Conservation (phyloP, 331 rosid species). For the Arachis monticola region DNA sequence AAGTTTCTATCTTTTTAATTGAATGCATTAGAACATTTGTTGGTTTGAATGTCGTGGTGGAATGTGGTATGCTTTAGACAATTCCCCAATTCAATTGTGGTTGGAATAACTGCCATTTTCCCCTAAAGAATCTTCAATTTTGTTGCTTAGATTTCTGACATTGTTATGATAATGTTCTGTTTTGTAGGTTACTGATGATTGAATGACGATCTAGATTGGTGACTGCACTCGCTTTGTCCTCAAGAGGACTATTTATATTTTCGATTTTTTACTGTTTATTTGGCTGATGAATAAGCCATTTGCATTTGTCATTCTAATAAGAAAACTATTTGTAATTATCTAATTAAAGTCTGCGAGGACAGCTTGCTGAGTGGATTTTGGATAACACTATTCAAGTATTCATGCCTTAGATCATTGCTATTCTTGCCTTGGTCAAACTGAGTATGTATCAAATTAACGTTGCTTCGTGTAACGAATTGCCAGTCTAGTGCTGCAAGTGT, state of each 20-base stretch:
- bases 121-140: background rate
- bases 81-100: background rate
- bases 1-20: conserved; percentile 9
- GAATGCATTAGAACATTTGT: conserved; percentile 5
- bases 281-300: conserved; percentile 8
- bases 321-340: conserved; percentile 16
- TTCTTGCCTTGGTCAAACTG: too few relatives aligned
- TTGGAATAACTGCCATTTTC: background rate
- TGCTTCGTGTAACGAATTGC: too few relatives aligned
- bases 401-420: too few relatives aligned
- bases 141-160: background rate
- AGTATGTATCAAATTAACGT: too few relatives aligned
- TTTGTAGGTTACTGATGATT: conserved; percentile 25
- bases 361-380: too few relatives aligned
- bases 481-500: too few relatives aligned
- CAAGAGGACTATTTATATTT: background rate
- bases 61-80: too few relatives aligned
- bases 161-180: background rate
- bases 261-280: background rate
- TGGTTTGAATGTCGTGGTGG: too few relatives aligned
- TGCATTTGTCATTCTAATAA: background rate
- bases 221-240: background rate
- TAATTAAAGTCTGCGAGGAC: background rate
- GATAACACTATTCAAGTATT: too few relatives aligned
- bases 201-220: background rate